Percentiles rank a stretch among this genome's conserved stretches.
These are phyloP conservation scores for Pontederia paniculata DNA, from an alignment of 176 grass and related monocot species.

Conservation along the genomic window DNA sequence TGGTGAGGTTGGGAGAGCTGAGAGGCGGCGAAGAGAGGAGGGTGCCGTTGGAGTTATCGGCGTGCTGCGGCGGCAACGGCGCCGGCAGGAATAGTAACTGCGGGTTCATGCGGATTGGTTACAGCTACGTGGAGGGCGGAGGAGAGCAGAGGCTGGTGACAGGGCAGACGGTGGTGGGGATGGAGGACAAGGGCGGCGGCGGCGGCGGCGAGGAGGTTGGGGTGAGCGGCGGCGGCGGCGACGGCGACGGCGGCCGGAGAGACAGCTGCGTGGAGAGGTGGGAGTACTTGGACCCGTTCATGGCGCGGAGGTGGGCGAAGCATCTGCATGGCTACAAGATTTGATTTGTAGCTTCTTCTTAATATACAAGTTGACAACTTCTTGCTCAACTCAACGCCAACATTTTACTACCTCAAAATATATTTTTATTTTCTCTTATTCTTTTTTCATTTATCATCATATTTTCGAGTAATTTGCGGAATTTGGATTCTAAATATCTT, in stretches of 20 bases:
- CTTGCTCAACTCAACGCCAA: too few species aligned
- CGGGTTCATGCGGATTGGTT: slow-evolving; percentile 49
- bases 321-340: slow-evolving; percentile 74
- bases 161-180: slow-evolving; percentile 43
- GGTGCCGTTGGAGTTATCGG: slow-evolving; percentile 49
- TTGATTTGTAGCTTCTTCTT: background rate
- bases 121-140: slow-evolving; percentile 66
- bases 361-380: too few species aligned
- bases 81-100: slow-evolving; percentile 18
- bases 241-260: slow-evolving; percentile 29
- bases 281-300: slow-evolving; percentile 78
- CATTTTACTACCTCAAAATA: too few species aligned
- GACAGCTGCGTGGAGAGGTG: slow-evolving; percentile 47
- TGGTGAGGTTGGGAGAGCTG: slow-evolving; percentile 43
- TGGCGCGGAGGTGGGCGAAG: slow-evolving; percentile 82
- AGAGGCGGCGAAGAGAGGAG: slow-evolving; percentile 48
- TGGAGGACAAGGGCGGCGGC: slow-evolving; percentile 42
- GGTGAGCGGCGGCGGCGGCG: slow-evolving; percentile 25
- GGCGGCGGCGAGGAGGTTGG: slow-evolving; percentile 15
- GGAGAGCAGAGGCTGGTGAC: slow-evolving; percentile 46
- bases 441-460: too few species aligned
- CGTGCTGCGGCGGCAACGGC: too few species aligned
- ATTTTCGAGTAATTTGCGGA: too few species aligned
- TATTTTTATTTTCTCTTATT: too few species aligned
- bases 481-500: too few species aligned